These are phyloP conservation scores for Immersiporthe knoxdaviesiana DNA, from an alignment of 2,329 filamentous ascomycete species.

Conservation along the genomic window DNA sequence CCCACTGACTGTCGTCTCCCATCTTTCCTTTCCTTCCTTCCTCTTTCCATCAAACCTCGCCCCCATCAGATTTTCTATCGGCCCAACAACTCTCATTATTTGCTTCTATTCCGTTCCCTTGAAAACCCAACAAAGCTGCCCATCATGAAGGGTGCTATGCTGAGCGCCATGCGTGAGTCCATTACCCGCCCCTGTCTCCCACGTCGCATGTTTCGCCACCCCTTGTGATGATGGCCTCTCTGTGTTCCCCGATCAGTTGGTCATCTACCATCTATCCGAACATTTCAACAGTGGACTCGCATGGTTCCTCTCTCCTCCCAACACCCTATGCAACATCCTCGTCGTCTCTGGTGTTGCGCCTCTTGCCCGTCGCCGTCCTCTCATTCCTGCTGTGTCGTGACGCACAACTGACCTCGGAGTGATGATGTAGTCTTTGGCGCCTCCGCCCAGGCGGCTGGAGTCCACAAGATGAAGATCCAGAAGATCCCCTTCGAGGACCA, in stretches of 20 bases:
- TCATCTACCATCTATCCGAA: background rate
- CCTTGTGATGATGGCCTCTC: slow-evolving; percentile 14
- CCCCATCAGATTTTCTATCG: slow-evolving; percentile 9
- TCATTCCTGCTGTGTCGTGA: slow-evolving; percentile 67
- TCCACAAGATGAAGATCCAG: slow-evolving; percentile 97
- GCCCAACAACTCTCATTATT: slow-evolving; percentile 2
- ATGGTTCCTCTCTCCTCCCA: background rate
- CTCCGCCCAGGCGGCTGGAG: slow-evolving; percentile 73
- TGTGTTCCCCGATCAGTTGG: background rate
- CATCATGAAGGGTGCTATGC: slow-evolving; percentile 83
- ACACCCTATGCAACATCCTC: background rate
- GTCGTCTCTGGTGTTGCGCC: background rate
- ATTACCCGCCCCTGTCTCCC: slow-evolving; percentile 1
- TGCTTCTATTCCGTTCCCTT: background rate
- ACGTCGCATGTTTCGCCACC: slow-evolving; percentile 19
- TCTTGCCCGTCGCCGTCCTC: background rate
- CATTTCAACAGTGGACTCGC: background rate
- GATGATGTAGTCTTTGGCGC: slow-evolving; percentile 44
- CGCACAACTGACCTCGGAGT: slow-evolving; percentile 40
- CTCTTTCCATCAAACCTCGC: slow-evolving; percentile 10
- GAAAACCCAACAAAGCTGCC: slow-evolving; percentile 37
- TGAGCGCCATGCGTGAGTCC: slow-evolving; percentile 55
- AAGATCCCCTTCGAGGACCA: slow-evolving; percentile 93
- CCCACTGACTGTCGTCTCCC: slow-evolving; percentile 13
- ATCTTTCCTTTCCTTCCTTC: slow-evolving; percentile 8